phyloP scores from a whole-genome alignment of 192 early-diverging fungal genomes.

The Geranomyces variabilis region DNA sequence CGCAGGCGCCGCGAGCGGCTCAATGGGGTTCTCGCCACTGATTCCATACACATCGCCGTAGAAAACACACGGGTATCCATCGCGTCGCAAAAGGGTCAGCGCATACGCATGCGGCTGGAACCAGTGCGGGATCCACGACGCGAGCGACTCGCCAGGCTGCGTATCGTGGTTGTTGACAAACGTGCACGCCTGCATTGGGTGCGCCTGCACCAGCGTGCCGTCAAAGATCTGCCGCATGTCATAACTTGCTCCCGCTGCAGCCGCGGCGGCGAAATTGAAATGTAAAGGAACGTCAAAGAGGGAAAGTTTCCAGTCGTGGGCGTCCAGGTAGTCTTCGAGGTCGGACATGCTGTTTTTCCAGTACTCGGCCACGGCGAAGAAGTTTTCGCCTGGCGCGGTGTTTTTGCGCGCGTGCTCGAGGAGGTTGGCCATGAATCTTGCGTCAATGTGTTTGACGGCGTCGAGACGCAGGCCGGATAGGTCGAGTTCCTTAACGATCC shows the following conservation, averaged over 20 bases:
- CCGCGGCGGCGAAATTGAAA: slow-evolving; percentile 33
- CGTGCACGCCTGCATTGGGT: slow-evolving; percentile 39
- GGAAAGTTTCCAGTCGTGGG: slow-evolving; percentile 37
- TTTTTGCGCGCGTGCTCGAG: slow-evolving; percentile 29
- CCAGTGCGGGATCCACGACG: slow-evolving; percentile 49
- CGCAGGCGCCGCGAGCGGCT: slow-evolving; percentile 27
- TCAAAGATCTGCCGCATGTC: slow-evolving; percentile 40
- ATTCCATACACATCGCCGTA: slow-evolving; percentile 53
- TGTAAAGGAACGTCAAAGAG: slow-evolving; percentile 38
- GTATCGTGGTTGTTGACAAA: slow-evolving; percentile 44
- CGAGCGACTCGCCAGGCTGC: slow-evolving; percentile 47
- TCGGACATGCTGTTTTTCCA: slow-evolving; percentile 32
- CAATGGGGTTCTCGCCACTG: slow-evolving; percentile 33
- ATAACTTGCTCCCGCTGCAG: slow-evolving; percentile 12
- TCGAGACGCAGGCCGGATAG: slow-evolving; percentile 34
- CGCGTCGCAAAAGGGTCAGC: slow-evolving; percentile 41
- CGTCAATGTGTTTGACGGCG: slow-evolving; percentile 39
- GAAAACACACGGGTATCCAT: slow-evolving; percentile 55
- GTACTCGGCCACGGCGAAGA: slow-evolving; percentile 37
- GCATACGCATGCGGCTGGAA: slow-evolving; percentile 51
- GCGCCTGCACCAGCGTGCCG: slow-evolving; percentile 32
- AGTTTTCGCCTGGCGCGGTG: slow-evolving; percentile 21
- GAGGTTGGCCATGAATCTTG: slow-evolving; percentile 31
- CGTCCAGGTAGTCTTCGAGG: slow-evolving; percentile 36
- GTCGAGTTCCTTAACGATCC: slow-evolving; percentile 33